Conservation (phyloP, 495 filamentous ascomycete species). For the Articulospora tetracladia region DNA sequence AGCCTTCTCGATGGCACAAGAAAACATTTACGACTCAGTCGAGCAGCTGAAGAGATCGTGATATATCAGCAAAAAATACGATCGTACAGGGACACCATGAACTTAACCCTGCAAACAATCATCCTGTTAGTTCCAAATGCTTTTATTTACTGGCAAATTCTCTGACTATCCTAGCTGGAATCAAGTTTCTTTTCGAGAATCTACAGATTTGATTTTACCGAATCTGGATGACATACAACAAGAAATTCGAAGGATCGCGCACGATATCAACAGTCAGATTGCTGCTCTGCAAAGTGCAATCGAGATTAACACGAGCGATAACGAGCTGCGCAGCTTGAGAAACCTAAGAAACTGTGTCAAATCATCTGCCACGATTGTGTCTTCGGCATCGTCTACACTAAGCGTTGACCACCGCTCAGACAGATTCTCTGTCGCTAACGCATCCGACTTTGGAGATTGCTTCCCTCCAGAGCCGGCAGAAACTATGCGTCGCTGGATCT, state of each 20-base stretch:
- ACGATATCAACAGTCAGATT: slow-evolving; percentile 12
- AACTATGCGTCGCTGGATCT: slow-evolving; percentile 13
- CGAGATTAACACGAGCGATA: background rate
- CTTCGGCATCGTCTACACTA: slow-evolving; percentile 15
- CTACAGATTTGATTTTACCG: slow-evolving; percentile 14
- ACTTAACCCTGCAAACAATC: slow-evolving; percentile 11
- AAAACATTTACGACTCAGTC: slow-evolving; percentile 10
- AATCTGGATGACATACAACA: slow-evolving; percentile 13
- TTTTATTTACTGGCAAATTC: background rate
- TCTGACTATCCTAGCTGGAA: slow-evolving; percentile 9
- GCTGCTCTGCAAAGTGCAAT: slow-evolving; percentile 3
- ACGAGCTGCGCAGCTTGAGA: background rate
- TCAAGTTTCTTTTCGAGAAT: slow-evolving; percentile 17
- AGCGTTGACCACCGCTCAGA: background rate
- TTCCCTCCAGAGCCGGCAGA: slow-evolving; percentile 9
- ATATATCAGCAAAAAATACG: slow-evolving; percentile 12
- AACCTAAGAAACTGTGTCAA: slow-evolving; percentile 14
- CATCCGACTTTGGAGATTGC: slow-evolving; percentile 16
- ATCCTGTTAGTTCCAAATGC: background rate
- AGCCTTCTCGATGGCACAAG: slow-evolving; percentile 10
- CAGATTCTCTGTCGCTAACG: background rate
- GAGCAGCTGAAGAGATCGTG: slow-evolving; percentile 4
- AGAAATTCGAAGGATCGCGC: slow-evolving; percentile 9
- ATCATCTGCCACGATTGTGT: slow-evolving; percentile 15
- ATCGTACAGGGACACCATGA: slow-evolving; percentile 6